Base-by-base conservation (phyloP, 2,329 filamentous ascomycete species). In the Aspergillus sp. region DNA sequence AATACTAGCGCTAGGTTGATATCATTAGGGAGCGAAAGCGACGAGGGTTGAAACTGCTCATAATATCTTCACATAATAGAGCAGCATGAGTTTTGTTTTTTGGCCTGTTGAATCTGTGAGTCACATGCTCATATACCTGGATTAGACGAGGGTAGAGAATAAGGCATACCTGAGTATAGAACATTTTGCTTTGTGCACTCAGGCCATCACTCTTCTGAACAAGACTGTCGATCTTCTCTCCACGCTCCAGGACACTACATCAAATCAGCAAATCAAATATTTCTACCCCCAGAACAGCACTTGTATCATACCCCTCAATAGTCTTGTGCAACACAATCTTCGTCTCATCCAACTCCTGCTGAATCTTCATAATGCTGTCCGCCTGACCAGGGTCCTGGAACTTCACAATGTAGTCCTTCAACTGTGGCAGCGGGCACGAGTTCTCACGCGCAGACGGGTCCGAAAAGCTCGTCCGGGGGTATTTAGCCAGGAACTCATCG, bases 301-400 rank as follows among this genome's bases (percentile, higher is more conserved):
- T n/a, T n/a, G 33, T 17, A 10, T 12, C 25, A 39, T 39, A 39
- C 37, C 17, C 17, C 75, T 95, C 86, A 61, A 95, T 96, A 41
- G 93, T 96, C 81, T 97, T 95, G 74, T 97, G 90, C 60, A 98
- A 78, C 50, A 95, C 85, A 64, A 95, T 90, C 80, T 96, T 97
- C 52, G 91, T 97, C 78, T 96, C 90, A 64, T 97, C 90, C 52
- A 98, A 78, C 74, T 98, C 90, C 73, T 89, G 86, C 71, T 97
- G 91, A 61, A 98, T 96, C 78, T 89, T 90, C 77, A 89, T 82
- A 66, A 97, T 94, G 71, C 85, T 91, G 73, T 95, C 90, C 57
- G 89, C 90, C 72, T 94, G 81, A 63, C 84, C 77, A 10, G 91
- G 90, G 68, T 96, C 87, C 74, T 95, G 88, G 73, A 90, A 95